Evolutionary conservation across 164 flowering plant species (phyloP), one percentile per base, ranked within the genome.

Genomic region (Chimonanthus praecox): DNA sequence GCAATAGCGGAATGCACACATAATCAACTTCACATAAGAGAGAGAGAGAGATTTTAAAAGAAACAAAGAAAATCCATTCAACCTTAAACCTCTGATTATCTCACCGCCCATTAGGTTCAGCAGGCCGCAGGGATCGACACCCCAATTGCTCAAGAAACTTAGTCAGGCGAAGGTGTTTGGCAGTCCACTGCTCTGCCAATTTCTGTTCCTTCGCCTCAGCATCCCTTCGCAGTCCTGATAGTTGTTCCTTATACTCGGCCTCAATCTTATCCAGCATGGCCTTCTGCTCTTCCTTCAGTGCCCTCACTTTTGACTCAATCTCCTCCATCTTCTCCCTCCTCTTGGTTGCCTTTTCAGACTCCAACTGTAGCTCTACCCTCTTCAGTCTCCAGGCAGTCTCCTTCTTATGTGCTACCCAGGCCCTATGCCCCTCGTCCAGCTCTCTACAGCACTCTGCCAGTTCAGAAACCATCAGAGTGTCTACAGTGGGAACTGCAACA

Each of bases 301-400:
- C 86, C 75, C 82, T 88, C 73, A 94, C 72, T 78, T 88, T 91
- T 3, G 83, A 74, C 66, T 94, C 99, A 10, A 85, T 85, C 78
- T 95, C 98, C 67, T 95, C 98, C 87, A 85, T 84, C 79, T 90
- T 95, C 79, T 92, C 94, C 80, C 89, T 87, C 80, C 83, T 83
- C 48, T 88, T 82, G 47, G 82, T 45, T 1, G 88, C 87, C 77
- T 95, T 95, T 85, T 92, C 99, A 0, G 99, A 90, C 69, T 95
- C 98, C 67, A 95, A 77, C 69, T 95, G 98, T 79, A 89, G 79
- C 77, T 95, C 98, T 21, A 93, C 87, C 82, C 98, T 82, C 58
- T 82, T 88, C 67, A 95, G 71, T 72, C 98, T 86, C 99, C 99
- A 95, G 0, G 91, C 78, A 20, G 98, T 91, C 83, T 95, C 99